Evolutionary conservation across 495 filamentous ascomycete species (phyloP), one percentile per base, ranked within the genome.

Genomic region (Daldinia bambusicola): DNA sequence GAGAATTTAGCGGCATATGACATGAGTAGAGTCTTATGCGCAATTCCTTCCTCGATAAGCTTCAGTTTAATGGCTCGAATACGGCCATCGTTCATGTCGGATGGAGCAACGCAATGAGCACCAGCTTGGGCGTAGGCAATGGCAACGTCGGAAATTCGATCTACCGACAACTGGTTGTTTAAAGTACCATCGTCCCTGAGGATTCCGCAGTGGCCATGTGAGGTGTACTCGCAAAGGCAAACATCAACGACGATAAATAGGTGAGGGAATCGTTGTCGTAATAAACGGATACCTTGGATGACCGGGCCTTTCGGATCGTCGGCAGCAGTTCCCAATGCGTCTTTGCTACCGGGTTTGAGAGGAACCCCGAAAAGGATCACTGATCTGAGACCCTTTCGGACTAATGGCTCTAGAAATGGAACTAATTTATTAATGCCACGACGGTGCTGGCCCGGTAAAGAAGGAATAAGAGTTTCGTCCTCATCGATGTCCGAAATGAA

Each of bases 71-170:
- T 99, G 62, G 94, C 95, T 52, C 93, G 90, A 64, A 99, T 93
- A 66, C 95, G 91, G 45, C 95, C 95, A 76, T 99, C 95, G 77
- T 99, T 99, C 95, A 99, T 99, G 80, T 99, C 95, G 14, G 92
- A 95, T 0, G 95, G 95, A 0, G 95, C 95, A 37, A 99, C 94
- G 79, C 94, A 98, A 78, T 99, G 95, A 2, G 94, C 95, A 61
- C 95, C 95, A 30, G 95, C 96, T 70, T 89, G 84, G 2, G 96
- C 95, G 78, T 98, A 99, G 26, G 94, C 91, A 63, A 98, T 83
- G 14, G 95, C 94, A 16, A 97, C 95, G 79, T 97, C 93, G 14
- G 91, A 92, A 72, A 99, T 95, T 41, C 95, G 90, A 69, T 98
- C 93, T 34, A 98, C 93, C 36, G 93, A 96, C 53, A 95, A 86